Evolutionary conservation across 148 eudicot species (phyloP), one percentile per base, ranked within the genome.

Genomic region (Dianthus caryophyllus): DNA sequence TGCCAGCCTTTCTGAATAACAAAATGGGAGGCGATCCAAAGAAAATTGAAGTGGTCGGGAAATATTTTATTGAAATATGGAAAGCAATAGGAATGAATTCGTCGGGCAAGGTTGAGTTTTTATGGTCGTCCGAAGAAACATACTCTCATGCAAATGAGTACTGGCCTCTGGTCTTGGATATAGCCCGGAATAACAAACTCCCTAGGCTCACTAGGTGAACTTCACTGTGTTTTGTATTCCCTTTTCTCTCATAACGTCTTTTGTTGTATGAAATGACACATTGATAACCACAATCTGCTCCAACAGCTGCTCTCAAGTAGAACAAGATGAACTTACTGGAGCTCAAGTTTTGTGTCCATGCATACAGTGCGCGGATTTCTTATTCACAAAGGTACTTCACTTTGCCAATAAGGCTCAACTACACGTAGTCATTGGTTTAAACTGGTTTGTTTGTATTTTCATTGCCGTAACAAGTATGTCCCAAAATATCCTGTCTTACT

Each of bases 331-430:
- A 50, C 61, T 93, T 69, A 54, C 87, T 13, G 97, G 87, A 24
- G 96, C 97, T 56, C 96, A 90, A 61, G 82, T 90, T 54, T 75
- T 94, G 64, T 94, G 88, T 72, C 92, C 96, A 6, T 94, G 98
- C 82, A 94, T 90, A 97, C 97, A 94, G 55, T 94, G 98, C 74
- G 97, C 98, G 38, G 97, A 94, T 72, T 80, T 94, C 39, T 94
- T 90, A 75, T 94, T 88, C 80, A 79, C 88, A 6, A 86, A 94
- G 98, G 98, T 93, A 44, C 6, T 52, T 1, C 43, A 1, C 44
- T 49, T 41, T 46, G 59, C 17, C 61, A 6, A 48, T 47, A 15
- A 4, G 57, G 25, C 43, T 53, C 6, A 50, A 26, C 22, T 18
- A 20, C 24, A 60, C 18, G 15, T n/a, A n/a, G 15, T 60, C 46